These are phyloP conservation scores for Suillus americanus DNA, from an alignment of 768 basidiomycete species.

Conservation along the genomic window DNA sequence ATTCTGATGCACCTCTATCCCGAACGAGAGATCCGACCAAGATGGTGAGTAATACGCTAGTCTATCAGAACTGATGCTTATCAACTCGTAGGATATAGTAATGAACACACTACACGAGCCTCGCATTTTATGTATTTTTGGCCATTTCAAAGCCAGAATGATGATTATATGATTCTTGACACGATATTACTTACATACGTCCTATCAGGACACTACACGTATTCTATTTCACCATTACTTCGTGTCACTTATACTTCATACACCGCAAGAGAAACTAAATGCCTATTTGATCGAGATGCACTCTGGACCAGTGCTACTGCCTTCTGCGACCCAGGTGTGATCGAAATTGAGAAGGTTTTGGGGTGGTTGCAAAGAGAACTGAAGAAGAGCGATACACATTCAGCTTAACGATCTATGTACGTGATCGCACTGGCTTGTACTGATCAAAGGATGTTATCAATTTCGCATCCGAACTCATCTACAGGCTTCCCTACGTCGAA, in stretches of 20 bases:
- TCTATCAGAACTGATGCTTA: neutral
- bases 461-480: conserved; percentile 31
- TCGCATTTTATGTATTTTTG: neutral
- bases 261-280: conserved; percentile 17
- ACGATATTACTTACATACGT: conserved; percentile 1
- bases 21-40: conserved; percentile 30
- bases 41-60: conserved; percentile 24
- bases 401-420: conserved; percentile 14
- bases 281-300: conserved; percentile 8
- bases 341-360: conserved; percentile 19
- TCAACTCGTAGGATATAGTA: conserved; percentile 2
- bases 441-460: conserved; percentile 21
- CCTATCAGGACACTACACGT: conserved; percentile 1
- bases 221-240: neutral
- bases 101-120: conserved; percentile 3
- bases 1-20: conserved; percentile 36
- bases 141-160: neutral
- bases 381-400: neutral
- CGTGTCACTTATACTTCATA: conserved; percentile 10
- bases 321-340: conserved; percentile 17
- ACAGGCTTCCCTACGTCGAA: conserved; percentile 27
- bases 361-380: conserved; percentile 12
- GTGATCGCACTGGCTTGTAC: conserved; percentile 28
- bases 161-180: neutral
- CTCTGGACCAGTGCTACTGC: conserved; percentile 16